These are phyloP conservation scores for Eucalyptus curtisii DNA, from an alignment of 345 rosid genomes.

Conservation along the genomic window DNA sequence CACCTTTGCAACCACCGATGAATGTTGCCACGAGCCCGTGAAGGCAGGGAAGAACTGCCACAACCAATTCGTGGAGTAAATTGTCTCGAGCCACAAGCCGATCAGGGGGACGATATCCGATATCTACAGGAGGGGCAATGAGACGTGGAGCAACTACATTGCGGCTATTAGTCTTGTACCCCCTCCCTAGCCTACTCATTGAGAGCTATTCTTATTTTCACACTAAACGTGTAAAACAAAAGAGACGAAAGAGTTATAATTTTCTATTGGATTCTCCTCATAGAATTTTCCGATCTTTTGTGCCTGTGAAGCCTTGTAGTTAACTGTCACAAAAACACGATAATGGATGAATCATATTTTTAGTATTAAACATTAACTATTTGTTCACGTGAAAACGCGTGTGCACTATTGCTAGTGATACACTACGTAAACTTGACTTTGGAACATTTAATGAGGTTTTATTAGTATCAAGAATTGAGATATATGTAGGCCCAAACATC, in stretches of 20 bases:
- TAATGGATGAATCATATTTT: background rate
- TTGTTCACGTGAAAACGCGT: background rate
- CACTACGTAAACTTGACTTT: background rate
- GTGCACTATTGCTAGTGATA: background rate
- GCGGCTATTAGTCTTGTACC: background rate
- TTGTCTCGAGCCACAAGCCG: background rate
- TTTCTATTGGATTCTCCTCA: background rate
- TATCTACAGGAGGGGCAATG: background rate
- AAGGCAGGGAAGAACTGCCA: background rate
- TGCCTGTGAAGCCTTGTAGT: background rate
- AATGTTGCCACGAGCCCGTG: background rate
- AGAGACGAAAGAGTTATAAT: background rate
- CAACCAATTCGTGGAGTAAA: background rate
- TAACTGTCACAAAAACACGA: background rate
- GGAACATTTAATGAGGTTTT: background rate
- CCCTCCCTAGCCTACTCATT: background rate
- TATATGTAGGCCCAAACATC: background rate
- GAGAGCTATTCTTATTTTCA: background rate
- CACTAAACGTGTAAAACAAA: background rate
- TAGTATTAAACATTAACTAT: background rate
- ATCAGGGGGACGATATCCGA: background rate
- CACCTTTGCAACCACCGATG: background rate
- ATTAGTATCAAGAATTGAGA: background rate
- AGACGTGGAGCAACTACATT: background rate
- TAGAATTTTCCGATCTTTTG: background rate